phyloP scores from a whole-genome alignment of 805 yeast species.

The Debaryomyces prosopidis region DNA sequence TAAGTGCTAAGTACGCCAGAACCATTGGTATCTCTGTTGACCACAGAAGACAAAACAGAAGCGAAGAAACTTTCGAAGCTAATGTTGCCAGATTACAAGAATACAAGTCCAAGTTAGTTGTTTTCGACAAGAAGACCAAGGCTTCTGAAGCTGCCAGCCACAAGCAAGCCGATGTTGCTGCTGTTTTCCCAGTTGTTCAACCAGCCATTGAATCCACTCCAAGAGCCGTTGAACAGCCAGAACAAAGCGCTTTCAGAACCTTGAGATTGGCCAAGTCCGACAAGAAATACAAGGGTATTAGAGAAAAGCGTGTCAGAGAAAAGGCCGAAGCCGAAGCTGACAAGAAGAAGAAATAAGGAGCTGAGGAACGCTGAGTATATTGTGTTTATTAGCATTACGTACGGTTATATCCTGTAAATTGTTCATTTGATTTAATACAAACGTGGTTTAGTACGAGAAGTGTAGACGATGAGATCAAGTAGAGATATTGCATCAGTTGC shows the following conservation, averaged over 20 bases:
- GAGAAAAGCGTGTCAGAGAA: conserved; percentile 96
- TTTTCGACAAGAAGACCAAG: conserved; percentile 86
- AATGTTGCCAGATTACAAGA: conserved; percentile 96
- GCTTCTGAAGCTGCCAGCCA: conserved; percentile 65
- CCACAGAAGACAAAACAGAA: conserved; percentile 99
- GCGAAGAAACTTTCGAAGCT: conserved; percentile 89
- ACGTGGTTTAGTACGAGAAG: not conserved
- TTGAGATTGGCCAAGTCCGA: conserved; percentile 94
- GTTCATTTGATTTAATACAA: not conserved
- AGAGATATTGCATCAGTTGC: no score
- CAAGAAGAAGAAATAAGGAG: conserved; percentile 83
- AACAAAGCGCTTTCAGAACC: conserved; percentile 82
- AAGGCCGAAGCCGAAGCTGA: conserved; percentile 99
- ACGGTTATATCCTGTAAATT: not conserved
- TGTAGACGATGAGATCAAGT: not conserved
- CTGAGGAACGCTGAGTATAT: not conserved
- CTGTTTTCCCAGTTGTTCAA: conserved; percentile 91
- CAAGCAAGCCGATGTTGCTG: conserved; percentile 74
- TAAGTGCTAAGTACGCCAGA: conserved; percentile 90
- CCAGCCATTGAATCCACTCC: conserved; percentile 69
- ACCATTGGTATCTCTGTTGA: conserved; percentile 98
- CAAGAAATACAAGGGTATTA: conserved; percentile 91
- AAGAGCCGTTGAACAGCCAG: conserved; percentile 83
- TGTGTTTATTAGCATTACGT: not conserved
- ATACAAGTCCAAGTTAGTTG: conserved; percentile 92